Percentiles rank a stretch among this genome's conserved stretches.
Evolutionary conservation across 768 basidiomycete species (phyloP).

Genomic region (Tulasnella sp.): DNA sequence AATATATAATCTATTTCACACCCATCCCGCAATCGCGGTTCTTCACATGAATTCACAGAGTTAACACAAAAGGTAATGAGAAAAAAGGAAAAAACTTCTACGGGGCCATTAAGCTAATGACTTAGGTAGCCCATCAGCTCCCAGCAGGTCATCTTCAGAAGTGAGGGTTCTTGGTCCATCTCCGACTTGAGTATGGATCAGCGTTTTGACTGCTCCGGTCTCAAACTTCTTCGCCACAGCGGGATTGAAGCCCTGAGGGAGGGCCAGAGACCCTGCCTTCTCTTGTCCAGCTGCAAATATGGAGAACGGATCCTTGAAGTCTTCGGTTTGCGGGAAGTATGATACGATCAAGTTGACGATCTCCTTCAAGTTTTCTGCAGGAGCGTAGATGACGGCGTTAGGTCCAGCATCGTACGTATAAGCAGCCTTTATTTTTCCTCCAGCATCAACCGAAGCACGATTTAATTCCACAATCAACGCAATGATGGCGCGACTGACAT

Average conservation of each 20-base stretch:
- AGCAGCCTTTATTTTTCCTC: slow-evolving; percentile 61
- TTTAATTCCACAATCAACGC: slow-evolving; percentile 86
- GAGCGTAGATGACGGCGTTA: slow-evolving; percentile 93
- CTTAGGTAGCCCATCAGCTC: slow-evolving; percentile 53
- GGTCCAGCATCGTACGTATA: slow-evolving; percentile 99
- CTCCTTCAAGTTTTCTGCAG: slow-evolving; percentile 58
- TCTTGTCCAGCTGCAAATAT: slow-evolving; percentile 36
- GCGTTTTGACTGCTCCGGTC: slow-evolving; percentile 29
- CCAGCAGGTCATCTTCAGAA: slow-evolving; percentile 51
- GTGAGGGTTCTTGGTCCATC: slow-evolving; percentile 42
- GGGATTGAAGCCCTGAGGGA: slow-evolving; percentile 59
- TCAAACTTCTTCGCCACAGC: slow-evolving; percentile 60
- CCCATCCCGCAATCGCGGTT: too few relatives aligned
- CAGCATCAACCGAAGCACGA: slow-evolving; percentile 49
- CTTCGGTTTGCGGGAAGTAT: slow-evolving; percentile 77
- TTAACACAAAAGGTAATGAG: too few relatives aligned
- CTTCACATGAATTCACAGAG: too few relatives aligned
- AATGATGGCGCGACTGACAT: slow-evolving; percentile 89
- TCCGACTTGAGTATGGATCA: slow-evolving; percentile 36
- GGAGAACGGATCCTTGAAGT: slow-evolving; percentile 64
- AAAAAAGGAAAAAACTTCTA: too few relatives aligned
- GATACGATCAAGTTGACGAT: slow-evolving; percentile 61
- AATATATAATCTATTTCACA: too few relatives aligned
- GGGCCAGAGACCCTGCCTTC: slow-evolving; percentile 34
- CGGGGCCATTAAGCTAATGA: slow-evolving; percentile 11